Percentiles rank a stretch among this genome's conserved stretches.
These are phyloP conservation scores for Arxiozyma bovina DNA, from an alignment of 1,139 yeast species.

Conservation along the genomic window DNA sequence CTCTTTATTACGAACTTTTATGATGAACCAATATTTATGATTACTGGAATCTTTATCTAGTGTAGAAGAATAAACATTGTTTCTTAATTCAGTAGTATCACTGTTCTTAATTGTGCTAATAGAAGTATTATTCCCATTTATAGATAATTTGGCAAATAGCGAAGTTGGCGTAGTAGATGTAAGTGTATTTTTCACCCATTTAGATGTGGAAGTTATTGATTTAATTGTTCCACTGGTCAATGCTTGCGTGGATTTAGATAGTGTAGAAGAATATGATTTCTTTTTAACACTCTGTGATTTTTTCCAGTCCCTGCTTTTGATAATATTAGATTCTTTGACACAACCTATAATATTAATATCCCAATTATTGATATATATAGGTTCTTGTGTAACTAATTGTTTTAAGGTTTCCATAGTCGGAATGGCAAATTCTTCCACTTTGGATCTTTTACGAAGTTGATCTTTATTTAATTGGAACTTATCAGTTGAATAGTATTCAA, in stretches of 20 bases:
- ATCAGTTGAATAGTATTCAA: constrained; percentile 39
- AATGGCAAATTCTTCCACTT: constrained; percentile 35
- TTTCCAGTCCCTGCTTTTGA: constrained; percentile 5
- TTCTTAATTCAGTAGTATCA: too few relatives aligned
- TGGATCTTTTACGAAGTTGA: constrained; percentile 24
- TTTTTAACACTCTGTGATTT: constrained; percentile 8
- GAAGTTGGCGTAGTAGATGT: constrained; percentile 18
- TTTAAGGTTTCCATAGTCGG: constrained; percentile 49
- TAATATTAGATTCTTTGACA: constrained; percentile 18
- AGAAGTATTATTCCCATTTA: constrained; percentile 2
- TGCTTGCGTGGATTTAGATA: constrained; percentile 3
- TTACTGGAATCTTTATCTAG: background rate
- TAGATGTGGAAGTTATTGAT: constrained; percentile 10
- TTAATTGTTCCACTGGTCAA: constrained; percentile 3
- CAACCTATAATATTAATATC: constrained; percentile 64
- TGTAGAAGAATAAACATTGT: background rate
- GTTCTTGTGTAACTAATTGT: constrained; percentile 37
- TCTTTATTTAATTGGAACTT: constrained; percentile 23
- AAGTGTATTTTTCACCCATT: constrained; percentile 31
- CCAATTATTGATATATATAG: constrained; percentile 48
- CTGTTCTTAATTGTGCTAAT: background rate
- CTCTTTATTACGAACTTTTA: constrained; percentile 34
- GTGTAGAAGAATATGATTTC: constrained; percentile 5
- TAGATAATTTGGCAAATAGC: constrained; percentile 27
- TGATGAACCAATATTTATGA: constrained; percentile 30